Conservation (phyloP, 805 yeast species). For the Metschnikowia kunwiensis region DNA sequence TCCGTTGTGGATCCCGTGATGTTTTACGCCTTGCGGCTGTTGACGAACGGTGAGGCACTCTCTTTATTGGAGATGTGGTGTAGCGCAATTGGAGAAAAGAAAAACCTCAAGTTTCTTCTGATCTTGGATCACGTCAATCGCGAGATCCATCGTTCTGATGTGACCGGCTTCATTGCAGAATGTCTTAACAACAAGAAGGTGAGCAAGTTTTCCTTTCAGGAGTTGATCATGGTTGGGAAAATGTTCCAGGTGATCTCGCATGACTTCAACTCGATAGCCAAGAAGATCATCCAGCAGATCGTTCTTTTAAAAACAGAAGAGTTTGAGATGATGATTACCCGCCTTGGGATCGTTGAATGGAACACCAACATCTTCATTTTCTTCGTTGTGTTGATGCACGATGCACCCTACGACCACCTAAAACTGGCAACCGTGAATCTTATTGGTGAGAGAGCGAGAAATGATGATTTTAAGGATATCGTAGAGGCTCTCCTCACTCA, state of each 20-base stretch:
- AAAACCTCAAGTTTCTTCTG: conserved; percentile 19
- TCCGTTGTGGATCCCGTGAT: conserved; percentile 14
- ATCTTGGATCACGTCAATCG: conserved; percentile 16
- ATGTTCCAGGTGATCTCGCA: conserved; percentile 20
- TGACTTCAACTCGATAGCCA: conserved; percentile 29
- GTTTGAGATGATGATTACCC: conserved; percentile 20
- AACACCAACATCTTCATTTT: conserved; percentile 28
- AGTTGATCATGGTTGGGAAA: conserved; percentile 21
- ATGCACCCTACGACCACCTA: conserved; percentile 33
- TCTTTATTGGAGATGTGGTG: conserved; percentile 17
- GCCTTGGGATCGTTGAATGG: conserved; percentile 30
- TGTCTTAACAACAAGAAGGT: conserved; percentile 21
- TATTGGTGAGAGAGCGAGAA: conserved; percentile 19
- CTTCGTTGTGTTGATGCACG: conserved; percentile 31
- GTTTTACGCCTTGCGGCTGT: conserved; percentile 1
- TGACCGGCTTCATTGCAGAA: conserved; percentile 18
- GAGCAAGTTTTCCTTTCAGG: conserved; percentile 16
- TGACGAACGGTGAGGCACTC: conserved; percentile 13
- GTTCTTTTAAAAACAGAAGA: conserved; percentile 29
- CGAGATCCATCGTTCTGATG: conserved; percentile 7
- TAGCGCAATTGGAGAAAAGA: conserved; percentile 20
- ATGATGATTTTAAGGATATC: conserved; percentile 19
- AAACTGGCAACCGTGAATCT: conserved; percentile 25
- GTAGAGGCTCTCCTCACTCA: conserved; percentile 25
- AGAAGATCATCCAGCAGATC: conserved; percentile 33